Evolutionary conservation across 495 filamentous ascomycete genomes (phyloP).

Genomic region (Xylaria telfairii): DNA sequence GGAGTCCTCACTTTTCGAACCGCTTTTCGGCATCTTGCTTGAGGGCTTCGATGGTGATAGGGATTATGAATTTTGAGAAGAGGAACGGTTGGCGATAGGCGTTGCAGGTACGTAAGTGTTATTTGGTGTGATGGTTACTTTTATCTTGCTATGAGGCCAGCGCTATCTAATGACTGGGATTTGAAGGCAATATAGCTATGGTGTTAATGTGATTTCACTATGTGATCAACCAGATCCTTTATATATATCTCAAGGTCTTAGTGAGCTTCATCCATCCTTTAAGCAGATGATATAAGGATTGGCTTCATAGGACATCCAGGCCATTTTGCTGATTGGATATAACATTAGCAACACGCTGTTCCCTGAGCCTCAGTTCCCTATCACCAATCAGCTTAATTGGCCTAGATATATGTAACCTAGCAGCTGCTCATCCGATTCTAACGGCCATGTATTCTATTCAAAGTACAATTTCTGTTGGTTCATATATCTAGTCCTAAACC

Average conservation of each 20-base stretch:
- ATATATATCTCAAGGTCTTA: not conserved
- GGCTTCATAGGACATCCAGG: not conserved
- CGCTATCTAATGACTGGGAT: not conserved
- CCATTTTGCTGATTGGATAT: not conserved
- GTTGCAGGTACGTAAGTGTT: not conserved
- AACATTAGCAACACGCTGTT: not conserved
- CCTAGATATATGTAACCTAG: not conserved
- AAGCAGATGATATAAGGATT: not conserved
- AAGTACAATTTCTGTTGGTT: not conserved
- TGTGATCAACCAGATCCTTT: not conserved
- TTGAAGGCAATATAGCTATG: not conserved
- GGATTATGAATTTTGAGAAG: not conserved
- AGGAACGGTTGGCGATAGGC: not conserved
- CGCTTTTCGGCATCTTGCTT: not conserved
- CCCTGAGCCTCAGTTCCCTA: not conserved
- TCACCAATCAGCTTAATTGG: constrained; percentile 8
- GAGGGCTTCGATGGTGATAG: not conserved
- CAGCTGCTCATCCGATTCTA: not conserved
- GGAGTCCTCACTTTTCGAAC: not conserved
- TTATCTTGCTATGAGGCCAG: not conserved
- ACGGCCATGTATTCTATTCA: not conserved
- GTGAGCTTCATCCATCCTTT: not conserved
- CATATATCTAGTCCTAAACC: not conserved
- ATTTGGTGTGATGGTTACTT: not conserved
- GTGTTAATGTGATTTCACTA: not conserved